Evolutionary conservation across 1,284 basidiomycete genomes (phyloP).

Genomic region (Veloporphyrellus conicus): DNA sequence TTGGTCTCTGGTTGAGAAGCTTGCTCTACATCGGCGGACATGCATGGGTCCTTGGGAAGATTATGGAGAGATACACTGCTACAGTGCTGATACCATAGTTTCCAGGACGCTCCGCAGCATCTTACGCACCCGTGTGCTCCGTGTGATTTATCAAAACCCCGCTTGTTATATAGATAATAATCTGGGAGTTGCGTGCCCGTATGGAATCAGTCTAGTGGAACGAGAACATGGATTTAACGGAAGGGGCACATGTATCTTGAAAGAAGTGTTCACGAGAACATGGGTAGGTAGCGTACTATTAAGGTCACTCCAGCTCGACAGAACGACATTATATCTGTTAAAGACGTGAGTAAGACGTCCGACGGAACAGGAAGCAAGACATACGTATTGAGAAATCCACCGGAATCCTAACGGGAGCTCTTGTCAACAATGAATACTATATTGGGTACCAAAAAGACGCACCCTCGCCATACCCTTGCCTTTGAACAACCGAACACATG

Average conservation of each 20-base stretch:
- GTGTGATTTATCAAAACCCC: not conserved
- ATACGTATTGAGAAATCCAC: conserved; percentile 96
- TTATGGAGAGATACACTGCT: conserved; percentile 53
- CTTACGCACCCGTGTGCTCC: not conserved
- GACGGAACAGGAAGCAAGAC: conserved; percentile 22
- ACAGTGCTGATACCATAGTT: not conserved
- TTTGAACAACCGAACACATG: conserved; percentile 99
- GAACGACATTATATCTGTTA: conserved; percentile 28
- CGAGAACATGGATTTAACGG: conserved; percentile 18
- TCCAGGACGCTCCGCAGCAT: not conserved
- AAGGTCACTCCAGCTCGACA: conserved; percentile 5
- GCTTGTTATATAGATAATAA: conserved; percentile 19
- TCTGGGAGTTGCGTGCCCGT: conserved; percentile 25
- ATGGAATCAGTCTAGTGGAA: conserved; percentile 11
- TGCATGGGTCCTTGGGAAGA: conserved; percentile 65
- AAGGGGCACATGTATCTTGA: conserved; percentile 11
- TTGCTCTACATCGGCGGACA: conserved; percentile 72
- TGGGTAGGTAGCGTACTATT: conserved; percentile 23
- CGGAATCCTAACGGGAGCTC: conserved; percentile 69
- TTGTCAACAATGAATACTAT: conserved; percentile 4
- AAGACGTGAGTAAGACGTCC: conserved; percentile 12
- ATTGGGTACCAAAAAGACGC: conserved; percentile 15
- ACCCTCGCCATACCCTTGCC: conserved; percentile 98
- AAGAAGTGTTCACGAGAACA: conserved; percentile 15
- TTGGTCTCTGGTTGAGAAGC: conserved; percentile 74